phyloP scores from a whole-genome alignment of 306 rosid species.

The Quercus engelmannii region DNA sequence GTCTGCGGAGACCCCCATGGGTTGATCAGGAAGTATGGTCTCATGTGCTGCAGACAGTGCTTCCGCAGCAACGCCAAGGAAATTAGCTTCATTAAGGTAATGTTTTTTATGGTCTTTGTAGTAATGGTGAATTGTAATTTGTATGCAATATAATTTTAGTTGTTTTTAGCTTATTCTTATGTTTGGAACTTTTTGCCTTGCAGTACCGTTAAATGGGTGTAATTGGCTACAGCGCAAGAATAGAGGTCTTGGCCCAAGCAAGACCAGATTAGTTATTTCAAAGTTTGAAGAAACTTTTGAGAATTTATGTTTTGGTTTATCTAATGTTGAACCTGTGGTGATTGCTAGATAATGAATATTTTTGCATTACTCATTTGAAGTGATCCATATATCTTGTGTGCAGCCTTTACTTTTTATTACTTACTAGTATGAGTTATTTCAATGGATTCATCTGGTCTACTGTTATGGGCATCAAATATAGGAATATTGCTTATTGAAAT shows the following conservation, averaged over 20 bases:
- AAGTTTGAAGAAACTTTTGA: conserved; percentile 19
- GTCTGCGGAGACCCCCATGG: conserved; percentile 88
- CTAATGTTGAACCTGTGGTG: conserved; percentile 27
- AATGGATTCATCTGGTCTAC: too few species aligned
- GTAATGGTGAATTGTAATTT: not conserved
- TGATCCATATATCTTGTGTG: not conserved
- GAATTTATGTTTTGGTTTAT: conserved; percentile 15
- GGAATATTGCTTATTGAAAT: not conserved
- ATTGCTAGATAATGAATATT: conserved; percentile 10
- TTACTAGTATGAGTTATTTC: not conserved
- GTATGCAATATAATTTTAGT: not conserved
- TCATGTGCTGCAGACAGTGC: conserved; percentile 98
- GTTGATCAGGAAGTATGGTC: conserved; percentile 86
- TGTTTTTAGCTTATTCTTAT: not conserved
- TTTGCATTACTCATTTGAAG: conserved; percentile 1
- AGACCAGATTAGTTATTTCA: conserved; percentile 3
- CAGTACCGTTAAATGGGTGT: conserved; percentile 65
- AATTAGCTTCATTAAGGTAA: conserved; percentile 91
- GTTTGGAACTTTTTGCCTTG: not conserved
- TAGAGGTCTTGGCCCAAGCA: conserved; percentile 12
- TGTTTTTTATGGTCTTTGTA: not conserved
- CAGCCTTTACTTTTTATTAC: not conserved
- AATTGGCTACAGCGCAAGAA: not conserved
- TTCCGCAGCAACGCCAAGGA: conserved; percentile 98
- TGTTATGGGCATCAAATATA: too few species aligned